Evolutionary conservation across 176 grass and related monocot species (phyloP).

Genomic region (Avena sativa): DNA sequence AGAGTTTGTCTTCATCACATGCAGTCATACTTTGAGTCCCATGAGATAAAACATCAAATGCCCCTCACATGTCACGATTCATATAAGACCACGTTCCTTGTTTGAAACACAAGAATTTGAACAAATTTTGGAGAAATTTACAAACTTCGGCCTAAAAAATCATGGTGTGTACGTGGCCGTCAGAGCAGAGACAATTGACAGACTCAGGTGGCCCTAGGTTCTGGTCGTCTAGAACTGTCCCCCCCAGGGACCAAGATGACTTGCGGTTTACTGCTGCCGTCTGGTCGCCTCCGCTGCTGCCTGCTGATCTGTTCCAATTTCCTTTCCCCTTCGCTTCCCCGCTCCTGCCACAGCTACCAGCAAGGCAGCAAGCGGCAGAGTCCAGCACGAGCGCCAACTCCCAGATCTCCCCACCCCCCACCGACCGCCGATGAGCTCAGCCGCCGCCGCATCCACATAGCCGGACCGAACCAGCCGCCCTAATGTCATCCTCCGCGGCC

Average conservation of each 20-base stretch:
- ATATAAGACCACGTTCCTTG: too few relatives aligned
- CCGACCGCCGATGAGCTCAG: constrained; percentile 30
- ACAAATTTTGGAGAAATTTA: too few relatives aligned
- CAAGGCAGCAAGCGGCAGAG: constrained; percentile 1
- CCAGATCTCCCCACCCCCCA: constrained; percentile 42
- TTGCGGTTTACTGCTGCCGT: constrained; percentile 27
- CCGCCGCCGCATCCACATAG: constrained; percentile 23
- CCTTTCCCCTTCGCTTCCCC: constrained; percentile 15
- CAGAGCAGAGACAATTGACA: background rate
- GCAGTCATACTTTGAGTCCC: too few relatives aligned
- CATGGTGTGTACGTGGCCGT: background rate
- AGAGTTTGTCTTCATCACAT: too few relatives aligned
- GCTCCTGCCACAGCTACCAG: constrained; percentile 27
- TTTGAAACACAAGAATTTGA: too few relatives aligned
- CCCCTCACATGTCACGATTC: too few relatives aligned
- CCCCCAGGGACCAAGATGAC: background rate
- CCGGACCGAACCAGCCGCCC: background rate
- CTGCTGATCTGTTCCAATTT: constrained; percentile 18
- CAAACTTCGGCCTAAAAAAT: too few relatives aligned
- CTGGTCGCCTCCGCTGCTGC: background rate
- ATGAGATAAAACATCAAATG: too few relatives aligned
- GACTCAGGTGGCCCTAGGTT: background rate
- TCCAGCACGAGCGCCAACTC: constrained; percentile 14
- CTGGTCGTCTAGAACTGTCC: background rate
- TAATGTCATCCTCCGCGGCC: constrained; percentile 47